Evolutionary conservation across 805 yeast species (phyloP).

Genomic region (Komagataella ulmi): DNA sequence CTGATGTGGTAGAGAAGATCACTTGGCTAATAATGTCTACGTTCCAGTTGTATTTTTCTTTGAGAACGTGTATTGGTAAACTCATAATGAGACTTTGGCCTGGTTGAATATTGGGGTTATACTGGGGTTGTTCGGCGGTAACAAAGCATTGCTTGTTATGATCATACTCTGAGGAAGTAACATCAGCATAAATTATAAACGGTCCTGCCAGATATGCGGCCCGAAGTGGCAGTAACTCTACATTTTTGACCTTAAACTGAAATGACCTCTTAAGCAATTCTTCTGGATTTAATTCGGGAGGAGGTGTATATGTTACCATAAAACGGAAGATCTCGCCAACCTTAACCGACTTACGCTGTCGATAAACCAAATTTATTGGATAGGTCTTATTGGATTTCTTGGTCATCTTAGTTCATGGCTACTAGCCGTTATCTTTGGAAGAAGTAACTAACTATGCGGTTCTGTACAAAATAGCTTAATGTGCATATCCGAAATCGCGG

Average conservation of each 20-base stretch:
- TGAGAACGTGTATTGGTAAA: conserved; percentile 49
- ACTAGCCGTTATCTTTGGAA: not conserved
- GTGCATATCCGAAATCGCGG: not conserved
- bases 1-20: conserved; percentile 55
- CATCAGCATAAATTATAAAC: conserved; percentile 71
- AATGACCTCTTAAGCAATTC: conserved; percentile 9
- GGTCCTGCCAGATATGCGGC: conserved; percentile 90
- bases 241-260: conserved; percentile 54
- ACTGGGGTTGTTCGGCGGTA: conserved; percentile 68
- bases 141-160: conserved; percentile 39
- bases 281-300: conserved; percentile 7
- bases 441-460: not conserved
- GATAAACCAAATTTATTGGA: conserved; percentile 2
- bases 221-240: conserved; percentile 56
- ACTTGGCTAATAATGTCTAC: conserved; percentile 75
- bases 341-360: conserved; percentile 22
- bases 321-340: conserved; percentile 51
- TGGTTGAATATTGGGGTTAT: conserved; percentile 59
- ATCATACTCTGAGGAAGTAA: conserved; percentile 53
- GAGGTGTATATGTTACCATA: conserved; percentile 33
- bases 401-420: not conserved
- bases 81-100: conserved; percentile 52
- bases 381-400: not conserved
- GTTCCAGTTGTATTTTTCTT: conserved; percentile 53
- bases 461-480: not conserved